Evolutionary conservation across 352 stramenopile genomes (phyloP), one percentile per base, ranked within the genome.

Genomic region (Phytophthora idaei): DNA sequence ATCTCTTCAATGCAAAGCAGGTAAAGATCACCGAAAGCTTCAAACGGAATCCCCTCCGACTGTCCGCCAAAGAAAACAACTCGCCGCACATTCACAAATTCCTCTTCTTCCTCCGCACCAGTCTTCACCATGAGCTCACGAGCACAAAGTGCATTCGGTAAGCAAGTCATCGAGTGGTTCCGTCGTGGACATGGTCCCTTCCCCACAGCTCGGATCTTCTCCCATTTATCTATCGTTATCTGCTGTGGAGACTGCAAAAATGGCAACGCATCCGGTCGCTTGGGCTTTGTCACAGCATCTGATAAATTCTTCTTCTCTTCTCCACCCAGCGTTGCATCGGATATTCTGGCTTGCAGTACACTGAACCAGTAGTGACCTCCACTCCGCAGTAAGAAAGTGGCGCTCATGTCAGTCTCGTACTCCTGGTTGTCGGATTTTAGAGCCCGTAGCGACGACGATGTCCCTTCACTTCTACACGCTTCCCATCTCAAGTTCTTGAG

Each of bases 361-460:
- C 69, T 90, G 61, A 93, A 93, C 81, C 79, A 90, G 32, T 93
- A 93, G 50, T 93, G 85, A 0, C 85, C 85, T 12, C 85, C 85
- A 58, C 84, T 90, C 51, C 78, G 69, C 0, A 92, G 27, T 14
- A 92, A 45, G 49, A 81, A 89, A 8, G 61, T 64, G 25, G 53
- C 57, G 14, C 70, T 73, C 1, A 61, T 42, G 32, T 92, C 83
- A 1, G 62, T 45, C 36, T 66, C 68, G 67, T 92, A 92, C 69
- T 92, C 84, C 31, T 90, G 82, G 41, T 87, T 89, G 52, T 92
- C 84, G 0, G 80, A 85, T 53, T 89, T 88, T 12, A 93, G 64
- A 5, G 79, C 74, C 0, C 85, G 73, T 53, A 93, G 49, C 0
- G 79, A 82, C 4, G 80, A 83, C 50, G 80, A 84, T 15, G 76